A percentile compares a stretch with the other conserved stretches of the same genome.
Evolutionary conservation across 2,329 filamentous ascomycete genomes (phyloP).

Genomic region (Alternaria triticimaculans): DNA sequence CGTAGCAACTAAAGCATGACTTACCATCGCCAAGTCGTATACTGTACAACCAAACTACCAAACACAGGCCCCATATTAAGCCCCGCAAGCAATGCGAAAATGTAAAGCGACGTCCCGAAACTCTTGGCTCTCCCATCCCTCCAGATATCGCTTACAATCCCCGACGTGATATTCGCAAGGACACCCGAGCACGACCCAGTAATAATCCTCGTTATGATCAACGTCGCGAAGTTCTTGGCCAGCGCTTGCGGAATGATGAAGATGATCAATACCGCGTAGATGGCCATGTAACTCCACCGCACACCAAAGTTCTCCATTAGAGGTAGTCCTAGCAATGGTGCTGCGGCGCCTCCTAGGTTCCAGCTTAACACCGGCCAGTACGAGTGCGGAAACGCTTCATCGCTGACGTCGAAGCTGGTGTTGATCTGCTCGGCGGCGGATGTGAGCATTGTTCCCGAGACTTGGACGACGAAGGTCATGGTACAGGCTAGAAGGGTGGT

Average conservation of each 20-base stretch:
- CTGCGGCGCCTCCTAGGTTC: slow-evolving; percentile 52
- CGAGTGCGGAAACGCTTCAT: slow-evolving; percentile 49
- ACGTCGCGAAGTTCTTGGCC: slow-evolving; percentile 54
- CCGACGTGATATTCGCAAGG: slow-evolving; percentile 50
- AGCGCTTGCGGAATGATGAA: slow-evolving; percentile 53
- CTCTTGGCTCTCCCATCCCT: slow-evolving; percentile 48
- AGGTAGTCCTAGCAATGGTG: slow-evolving; percentile 51
- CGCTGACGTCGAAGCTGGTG: slow-evolving; percentile 49
- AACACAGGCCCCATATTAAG: slow-evolving; percentile 55
- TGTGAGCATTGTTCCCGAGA: slow-evolving; percentile 44
- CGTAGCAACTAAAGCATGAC: slow-evolving; percentile 17
- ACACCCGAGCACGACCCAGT: slow-evolving; percentile 54
- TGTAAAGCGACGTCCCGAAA: slow-evolving; percentile 53
- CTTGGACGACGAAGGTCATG: slow-evolving; percentile 47
- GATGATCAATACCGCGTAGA: slow-evolving; percentile 52
- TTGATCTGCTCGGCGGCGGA: slow-evolving; percentile 46
- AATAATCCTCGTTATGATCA: slow-evolving; percentile 54
- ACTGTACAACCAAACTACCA: slow-evolving; percentile 49
- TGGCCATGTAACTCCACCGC: slow-evolving; percentile 52
- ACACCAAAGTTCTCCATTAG: slow-evolving; percentile 55
- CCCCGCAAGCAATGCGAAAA: slow-evolving; percentile 53
- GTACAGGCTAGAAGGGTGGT: slow-evolving; percentile 53
- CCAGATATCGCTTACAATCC: slow-evolving; percentile 49
- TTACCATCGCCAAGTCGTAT: slow-evolving; percentile 53
- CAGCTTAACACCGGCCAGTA: slow-evolving; percentile 53